These are phyloP conservation scores for Craspedostauros australis DNA, from an alignment of 108 stramenopile species.

Conservation along the genomic window DNA sequence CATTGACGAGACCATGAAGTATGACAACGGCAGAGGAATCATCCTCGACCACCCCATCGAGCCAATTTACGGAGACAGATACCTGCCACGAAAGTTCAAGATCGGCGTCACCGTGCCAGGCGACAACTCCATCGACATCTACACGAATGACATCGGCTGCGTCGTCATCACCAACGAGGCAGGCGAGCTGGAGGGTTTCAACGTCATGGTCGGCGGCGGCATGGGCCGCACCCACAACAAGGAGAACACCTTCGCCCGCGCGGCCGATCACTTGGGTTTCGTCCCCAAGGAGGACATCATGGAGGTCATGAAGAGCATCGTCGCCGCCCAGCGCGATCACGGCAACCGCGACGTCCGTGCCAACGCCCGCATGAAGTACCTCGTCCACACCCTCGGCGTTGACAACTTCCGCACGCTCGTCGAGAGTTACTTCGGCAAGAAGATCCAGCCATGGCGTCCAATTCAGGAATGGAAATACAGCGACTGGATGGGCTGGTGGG, in stretches of 20 bases:
- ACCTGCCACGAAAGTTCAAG: slow-evolving; percentile 98
- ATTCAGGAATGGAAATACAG: slow-evolving; percentile 90
- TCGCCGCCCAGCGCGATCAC: slow-evolving; percentile 95
- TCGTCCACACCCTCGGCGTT: slow-evolving; percentile 95
- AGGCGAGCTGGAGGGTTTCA: slow-evolving; percentile 87
- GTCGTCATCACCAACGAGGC: slow-evolving; percentile 79
- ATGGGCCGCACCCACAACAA: slow-evolving; percentile 98
- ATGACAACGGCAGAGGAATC: slow-evolving; percentile 85
- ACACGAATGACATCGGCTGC: slow-evolving; percentile 95
- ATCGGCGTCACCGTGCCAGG: slow-evolving; percentile 95
- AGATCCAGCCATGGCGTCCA: slow-evolving; percentile 76
- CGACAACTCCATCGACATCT: slow-evolving; percentile 95
- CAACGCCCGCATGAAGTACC: slow-evolving; percentile 98
- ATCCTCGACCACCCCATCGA: slow-evolving; percentile 82
- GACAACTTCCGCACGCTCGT: slow-evolving; percentile 89
- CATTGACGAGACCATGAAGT: slow-evolving; percentile 64
- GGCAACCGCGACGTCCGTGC: slow-evolving; percentile 96
- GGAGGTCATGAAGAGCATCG: slow-evolving; percentile 87
- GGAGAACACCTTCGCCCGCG: slow-evolving; percentile 95
- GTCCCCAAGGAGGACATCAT: slow-evolving; percentile 92
- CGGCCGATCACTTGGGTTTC: slow-evolving; percentile 93
- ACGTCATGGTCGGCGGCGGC: slow-evolving; percentile 95
- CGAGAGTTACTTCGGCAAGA: slow-evolving; percentile 88
- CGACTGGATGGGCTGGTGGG: slow-evolving; percentile 99
- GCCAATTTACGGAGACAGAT: slow-evolving; percentile 94